phyloP scores from a whole-genome alignment of 2,329 filamentous ascomycete species.

The Xylariaceae sp. region DNA sequence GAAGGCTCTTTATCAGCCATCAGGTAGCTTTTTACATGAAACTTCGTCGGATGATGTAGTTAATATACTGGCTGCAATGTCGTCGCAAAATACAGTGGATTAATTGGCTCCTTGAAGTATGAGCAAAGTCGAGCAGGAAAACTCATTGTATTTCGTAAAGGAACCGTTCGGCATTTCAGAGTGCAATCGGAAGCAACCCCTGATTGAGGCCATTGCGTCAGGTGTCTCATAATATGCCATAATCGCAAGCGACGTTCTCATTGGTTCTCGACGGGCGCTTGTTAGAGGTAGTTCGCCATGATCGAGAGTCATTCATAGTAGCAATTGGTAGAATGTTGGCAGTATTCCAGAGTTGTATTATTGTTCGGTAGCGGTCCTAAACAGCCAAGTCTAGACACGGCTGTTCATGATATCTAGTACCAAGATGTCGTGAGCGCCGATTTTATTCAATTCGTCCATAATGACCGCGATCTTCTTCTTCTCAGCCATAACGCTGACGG shows the following conservation, averaged over 20 bases:
- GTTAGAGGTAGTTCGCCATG: not conserved
- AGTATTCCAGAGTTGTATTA: not conserved
- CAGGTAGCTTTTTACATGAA: no score
- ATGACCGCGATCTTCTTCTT: conserved; percentile 77
- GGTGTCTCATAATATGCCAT: not conserved
- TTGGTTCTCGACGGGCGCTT: no score
- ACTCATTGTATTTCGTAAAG: no score
- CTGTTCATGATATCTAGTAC: conserved; percentile 78
- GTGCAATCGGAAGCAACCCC: not conserved
- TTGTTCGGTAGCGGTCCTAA: not conserved
- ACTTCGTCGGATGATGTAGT: no score
- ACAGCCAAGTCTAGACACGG: conserved; percentile 21
- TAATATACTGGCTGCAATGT: no score
- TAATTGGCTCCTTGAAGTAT: no score
- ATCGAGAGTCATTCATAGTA: not conserved
- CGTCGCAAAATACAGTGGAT: no score
- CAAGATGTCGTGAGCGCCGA: conserved; percentile 79
- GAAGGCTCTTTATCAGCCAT: no score
- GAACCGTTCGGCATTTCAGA: not conserved
- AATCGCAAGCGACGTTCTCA: no score
- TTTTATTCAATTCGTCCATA: conserved; percentile 75
- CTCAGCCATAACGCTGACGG: conserved; percentile 90
- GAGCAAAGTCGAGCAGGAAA: no score
- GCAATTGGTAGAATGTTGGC: not conserved
- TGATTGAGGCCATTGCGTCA: not conserved